phyloP scores from a whole-genome alignment of 2,329 filamentous ascomycete species.

The Pseudopyrenochaeta lycopersici region DNA sequence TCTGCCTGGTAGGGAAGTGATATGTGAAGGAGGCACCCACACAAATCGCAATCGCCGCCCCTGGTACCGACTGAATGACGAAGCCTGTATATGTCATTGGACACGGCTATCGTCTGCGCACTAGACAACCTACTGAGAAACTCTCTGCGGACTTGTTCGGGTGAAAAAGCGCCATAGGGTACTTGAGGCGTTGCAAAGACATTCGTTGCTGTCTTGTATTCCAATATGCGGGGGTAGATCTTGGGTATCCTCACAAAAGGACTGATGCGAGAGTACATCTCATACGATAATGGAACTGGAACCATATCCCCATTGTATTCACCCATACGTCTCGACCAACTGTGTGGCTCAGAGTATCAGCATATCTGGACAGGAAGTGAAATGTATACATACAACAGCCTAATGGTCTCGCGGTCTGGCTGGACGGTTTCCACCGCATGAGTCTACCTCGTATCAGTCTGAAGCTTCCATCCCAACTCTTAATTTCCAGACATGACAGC shows the following conservation, averaged over 20 bases:
- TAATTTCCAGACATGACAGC: background rate
- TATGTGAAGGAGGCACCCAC: constrained; percentile 26
- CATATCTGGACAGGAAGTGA: background rate
- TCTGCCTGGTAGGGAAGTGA: constrained; percentile 19
- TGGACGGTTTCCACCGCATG: background rate
- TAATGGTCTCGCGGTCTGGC: background rate
- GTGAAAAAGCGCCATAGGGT: background rate
- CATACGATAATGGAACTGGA: constrained; percentile 10
- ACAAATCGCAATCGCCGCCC: background rate
- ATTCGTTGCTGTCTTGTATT: constrained; percentile 4
- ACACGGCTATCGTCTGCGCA: background rate
- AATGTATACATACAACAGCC: background rate
- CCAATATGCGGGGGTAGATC: constrained; percentile 7
- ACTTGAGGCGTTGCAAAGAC: constrained; percentile 7
- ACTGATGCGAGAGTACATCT: constrained; percentile 10
- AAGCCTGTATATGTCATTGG: constrained; percentile 10
- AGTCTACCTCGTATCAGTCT: background rate
- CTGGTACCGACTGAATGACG: constrained; percentile 16
- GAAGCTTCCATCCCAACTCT: background rate
- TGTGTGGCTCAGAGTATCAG: background rate
- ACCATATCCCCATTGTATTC: constrained; percentile 6
- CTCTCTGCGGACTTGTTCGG: background rate
- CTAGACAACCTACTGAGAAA: constrained; percentile 13
- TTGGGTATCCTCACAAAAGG: constrained; percentile 17
- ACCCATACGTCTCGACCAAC: constrained; percentile 6